A percentile compares a stretch with the other conserved stretches of the same genome.
Evolutionary conservation across 345 rosid species (phyloP).

Genomic region (Boechera divaricarpa): DNA sequence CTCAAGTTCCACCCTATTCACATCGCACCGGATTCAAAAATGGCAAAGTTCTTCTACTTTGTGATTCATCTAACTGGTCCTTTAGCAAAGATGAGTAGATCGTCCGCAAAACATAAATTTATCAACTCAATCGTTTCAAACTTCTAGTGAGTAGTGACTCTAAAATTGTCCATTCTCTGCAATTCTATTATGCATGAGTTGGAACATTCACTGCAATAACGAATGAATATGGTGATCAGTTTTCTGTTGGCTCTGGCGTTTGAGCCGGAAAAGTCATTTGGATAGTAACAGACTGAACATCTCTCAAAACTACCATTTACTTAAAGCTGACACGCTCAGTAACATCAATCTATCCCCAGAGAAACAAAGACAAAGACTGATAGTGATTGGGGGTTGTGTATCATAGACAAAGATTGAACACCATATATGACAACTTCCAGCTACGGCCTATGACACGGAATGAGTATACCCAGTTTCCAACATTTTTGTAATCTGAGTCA

Average conservation of each 20-base stretch:
- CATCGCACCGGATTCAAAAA: background rate
- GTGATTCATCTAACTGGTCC: background rate
- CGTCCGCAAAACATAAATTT: conserved; percentile 1
- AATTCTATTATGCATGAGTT: background rate
- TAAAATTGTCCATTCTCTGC: background rate
- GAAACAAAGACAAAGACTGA: conserved; percentile 21
- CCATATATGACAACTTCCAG: background rate
- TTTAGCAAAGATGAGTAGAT: background rate
- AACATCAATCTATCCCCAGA: background rate
- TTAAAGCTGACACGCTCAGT: background rate
- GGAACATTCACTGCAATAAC: background rate
- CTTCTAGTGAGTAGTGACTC: background rate
- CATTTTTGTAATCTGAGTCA: conserved; percentile 22
- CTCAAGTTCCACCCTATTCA: background rate
- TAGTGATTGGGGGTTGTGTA: conserved; percentile 8
- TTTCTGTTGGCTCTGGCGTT: background rate
- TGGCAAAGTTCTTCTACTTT: background rate
- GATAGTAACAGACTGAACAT: conserved; percentile 2
- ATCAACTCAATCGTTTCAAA: conserved; percentile 3
- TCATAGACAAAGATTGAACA: conserved; percentile 12
- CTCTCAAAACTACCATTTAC: conserved; percentile 28
- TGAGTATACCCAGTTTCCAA: conserved; percentile 17
- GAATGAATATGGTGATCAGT: background rate
- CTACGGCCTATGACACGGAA: conserved; percentile 12
- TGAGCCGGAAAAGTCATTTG: background rate